These are phyloP conservation scores for Aleurites moluccanus DNA, from an alignment of 441 rosid species.

Conservation along the genomic window DNA sequence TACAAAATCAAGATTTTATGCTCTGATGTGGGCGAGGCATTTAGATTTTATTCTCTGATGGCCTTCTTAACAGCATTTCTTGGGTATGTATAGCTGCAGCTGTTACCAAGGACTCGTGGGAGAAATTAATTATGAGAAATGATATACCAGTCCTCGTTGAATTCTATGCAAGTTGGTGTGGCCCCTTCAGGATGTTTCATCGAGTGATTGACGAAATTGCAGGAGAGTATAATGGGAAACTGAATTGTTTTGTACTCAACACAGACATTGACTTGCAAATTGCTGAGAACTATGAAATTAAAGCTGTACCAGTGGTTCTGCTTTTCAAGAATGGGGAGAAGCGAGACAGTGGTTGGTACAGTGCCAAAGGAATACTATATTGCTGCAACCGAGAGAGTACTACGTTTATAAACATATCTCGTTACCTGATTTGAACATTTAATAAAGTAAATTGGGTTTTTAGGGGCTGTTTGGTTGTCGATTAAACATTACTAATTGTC, in stretches of 20 bases:
- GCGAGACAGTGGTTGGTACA: conserved; percentile 70
- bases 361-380: conserved; percentile 94
- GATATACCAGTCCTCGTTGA: conserved; percentile 81
- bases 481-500: too few relatives aligned
- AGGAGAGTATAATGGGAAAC: conserved; percentile 66
- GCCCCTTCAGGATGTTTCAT: conserved; percentile 94
- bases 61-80: conserved; percentile 14
- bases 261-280: conserved; percentile 62
- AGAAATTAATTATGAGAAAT: conserved; percentile 53
- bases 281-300: conserved; percentile 74
- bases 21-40: conserved; percentile 1
- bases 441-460: not conserved
- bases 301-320: conserved; percentile 85
- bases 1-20: not conserved
- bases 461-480: too few relatives aligned
- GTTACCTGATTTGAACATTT: conserved; percentile 3
- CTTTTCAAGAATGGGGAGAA: conserved; percentile 86
- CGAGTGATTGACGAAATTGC: conserved; percentile 84
- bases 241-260: conserved; percentile 65
- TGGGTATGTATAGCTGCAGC: conserved; percentile 47
- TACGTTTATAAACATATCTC: conserved; percentile 43
- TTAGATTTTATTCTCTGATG: not conserved
- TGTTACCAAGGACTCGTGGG: conserved; percentile 65
- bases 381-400: conserved; percentile 84
- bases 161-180: conserved; percentile 94